Evolutionary conservation across 768 basidiomycete genomes (phyloP).

Genomic region (Collybia sordida): DNA sequence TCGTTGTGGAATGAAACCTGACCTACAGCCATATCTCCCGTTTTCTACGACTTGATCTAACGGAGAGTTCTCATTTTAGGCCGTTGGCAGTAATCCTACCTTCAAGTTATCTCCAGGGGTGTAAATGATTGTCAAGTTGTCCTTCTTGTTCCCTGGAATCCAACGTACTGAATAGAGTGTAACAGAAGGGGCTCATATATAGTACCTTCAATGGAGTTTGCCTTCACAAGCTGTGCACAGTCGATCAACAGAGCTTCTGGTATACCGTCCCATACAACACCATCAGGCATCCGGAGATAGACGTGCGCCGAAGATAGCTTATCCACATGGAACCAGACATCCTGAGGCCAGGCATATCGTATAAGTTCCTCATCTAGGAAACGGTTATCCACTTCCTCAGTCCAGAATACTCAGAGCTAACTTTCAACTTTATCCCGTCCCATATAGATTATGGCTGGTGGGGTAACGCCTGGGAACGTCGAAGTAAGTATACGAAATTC

Average conservation of each 20-base stretch:
- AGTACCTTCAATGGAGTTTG: slow-evolving; percentile 93
- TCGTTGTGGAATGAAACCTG: slow-evolving; percentile 95
- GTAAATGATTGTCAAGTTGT: slow-evolving; percentile 90
- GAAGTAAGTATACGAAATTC: not conserved
- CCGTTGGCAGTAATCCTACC: slow-evolving; percentile 39
- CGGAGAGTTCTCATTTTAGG: not conserved
- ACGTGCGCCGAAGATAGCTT: slow-evolving; percentile 97
- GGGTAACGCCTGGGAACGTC: slow-evolving; percentile 46
- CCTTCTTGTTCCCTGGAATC: slow-evolving; percentile 87
- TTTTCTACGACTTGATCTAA: slow-evolving; percentile 61
- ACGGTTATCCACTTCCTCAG: not conserved
- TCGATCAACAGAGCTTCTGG: slow-evolving; percentile 77
- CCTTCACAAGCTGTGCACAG: slow-evolving; percentile 95
- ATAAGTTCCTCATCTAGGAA: slow-evolving; percentile 89
- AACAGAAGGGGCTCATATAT: not conserved
- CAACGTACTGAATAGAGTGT: slow-evolving; percentile 4
- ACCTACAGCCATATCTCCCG: slow-evolving; percentile 96
- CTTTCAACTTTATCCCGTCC: slow-evolving; percentile 97
- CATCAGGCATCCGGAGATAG: slow-evolving; percentile 84
- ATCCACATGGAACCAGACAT: slow-evolving; percentile 97
- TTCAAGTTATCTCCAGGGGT: slow-evolving; percentile 92
- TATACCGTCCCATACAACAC: slow-evolving; percentile 87
- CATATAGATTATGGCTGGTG: slow-evolving; percentile 84
- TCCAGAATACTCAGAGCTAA: slow-evolving; percentile 31
- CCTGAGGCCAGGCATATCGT: slow-evolving; percentile 87